Evolutionary conservation across 305 asterid species (phyloP), one percentile per base, ranked within the genome.

Genomic region (Fraxinus latifolia): DNA sequence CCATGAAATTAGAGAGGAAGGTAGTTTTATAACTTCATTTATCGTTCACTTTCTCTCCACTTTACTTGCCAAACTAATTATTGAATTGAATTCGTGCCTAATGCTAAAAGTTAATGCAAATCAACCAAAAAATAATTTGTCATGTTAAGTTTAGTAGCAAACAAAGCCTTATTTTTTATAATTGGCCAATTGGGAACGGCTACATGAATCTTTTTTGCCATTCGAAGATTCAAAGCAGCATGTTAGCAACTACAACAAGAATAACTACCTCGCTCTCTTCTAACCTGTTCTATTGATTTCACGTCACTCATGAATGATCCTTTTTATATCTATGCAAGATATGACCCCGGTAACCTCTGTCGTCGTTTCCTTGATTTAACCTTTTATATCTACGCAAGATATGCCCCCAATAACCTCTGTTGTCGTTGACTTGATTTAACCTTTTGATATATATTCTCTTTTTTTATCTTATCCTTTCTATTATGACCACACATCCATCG

Each of bases 1-100:
- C 88, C 62, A 86, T 78, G 74, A 88, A 85, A 81, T 73, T 81
- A 55, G 91, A 87, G 19, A 89, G 86, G 86, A 86, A 88, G 97
- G 98, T 93, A 60, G 32, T 74, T 72, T 65, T 79, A 67, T 50
- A 60, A 77, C 74, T 79, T 82, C 68, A 7, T 53, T 42, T 70
- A 50, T 70, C 79, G 67, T 76, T 70, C 67, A 19, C 58, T 55
- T 60, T 53, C 42, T 50, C 19, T 15, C 34, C 11, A 33, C 23
- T 77, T 42, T 75, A 76, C 77, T 77, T 33, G 77, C 27, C 58
- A n/a, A n/a, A 67, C 25, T 53, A 25, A 11, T 25, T 72, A 60
- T 21, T 27, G n/a, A 44, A 68, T 77, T 77, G 74, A 29, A 68
- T 29, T 70, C 42, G 8, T 70, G 75, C 37, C 42, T 5, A 70